A percentile compares a stretch with the other conserved stretches of the same genome.
Conservation (phyloP, 352 stramenopile genomes). For the Phytophthora multivora region DNA sequence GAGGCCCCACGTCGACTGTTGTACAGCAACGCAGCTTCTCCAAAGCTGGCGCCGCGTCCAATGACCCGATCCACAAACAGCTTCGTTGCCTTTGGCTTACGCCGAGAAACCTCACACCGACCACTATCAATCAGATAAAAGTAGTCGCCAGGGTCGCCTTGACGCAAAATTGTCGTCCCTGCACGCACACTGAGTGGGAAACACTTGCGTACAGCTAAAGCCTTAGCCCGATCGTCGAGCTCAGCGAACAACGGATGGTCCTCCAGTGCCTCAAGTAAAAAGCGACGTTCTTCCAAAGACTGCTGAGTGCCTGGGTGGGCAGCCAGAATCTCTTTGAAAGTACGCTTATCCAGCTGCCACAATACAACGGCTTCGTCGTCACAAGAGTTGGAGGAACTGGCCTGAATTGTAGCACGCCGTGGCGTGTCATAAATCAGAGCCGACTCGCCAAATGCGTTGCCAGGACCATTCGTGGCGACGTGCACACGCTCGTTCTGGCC, state of each 20-base stretch:
- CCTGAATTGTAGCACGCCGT: constrained; percentile 70
- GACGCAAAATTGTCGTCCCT: constrained; percentile 69
- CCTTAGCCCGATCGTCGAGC: constrained; percentile 77
- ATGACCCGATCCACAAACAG: constrained; percentile 77
- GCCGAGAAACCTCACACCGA: constrained; percentile 73
- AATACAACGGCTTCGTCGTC: constrained; percentile 51
- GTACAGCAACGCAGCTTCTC: constrained; percentile 97
- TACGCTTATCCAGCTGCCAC: constrained; percentile 76
- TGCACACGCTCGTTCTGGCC: constrained; percentile 71
- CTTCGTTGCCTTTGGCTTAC: constrained; percentile 56
- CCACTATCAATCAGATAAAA: constrained; percentile 86
- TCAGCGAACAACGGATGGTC: constrained; percentile 80
- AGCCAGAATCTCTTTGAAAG: constrained; percentile 65
- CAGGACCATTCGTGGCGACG: constrained; percentile 81
- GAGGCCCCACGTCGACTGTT: constrained; percentile 94
- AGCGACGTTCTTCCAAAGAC: constrained; percentile 77
- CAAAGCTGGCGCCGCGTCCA: constrained; percentile 86
- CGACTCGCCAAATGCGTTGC: constrained; percentile 83
- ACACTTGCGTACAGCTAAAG: constrained; percentile 80
- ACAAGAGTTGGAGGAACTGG: constrained; percentile 14
- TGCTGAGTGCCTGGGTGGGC: constrained; percentile 72
- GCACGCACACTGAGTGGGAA: constrained; percentile 73
- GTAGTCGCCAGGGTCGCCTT: constrained; percentile 86
- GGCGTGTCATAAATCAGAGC: constrained; percentile 87
- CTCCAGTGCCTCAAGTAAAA: constrained; percentile 69